Percentiles rank a stretch among this genome's conserved stretches.
phyloP scores from a whole-genome alignment of 805 yeast species.

The Torulaspora delbrueckii region DNA sequence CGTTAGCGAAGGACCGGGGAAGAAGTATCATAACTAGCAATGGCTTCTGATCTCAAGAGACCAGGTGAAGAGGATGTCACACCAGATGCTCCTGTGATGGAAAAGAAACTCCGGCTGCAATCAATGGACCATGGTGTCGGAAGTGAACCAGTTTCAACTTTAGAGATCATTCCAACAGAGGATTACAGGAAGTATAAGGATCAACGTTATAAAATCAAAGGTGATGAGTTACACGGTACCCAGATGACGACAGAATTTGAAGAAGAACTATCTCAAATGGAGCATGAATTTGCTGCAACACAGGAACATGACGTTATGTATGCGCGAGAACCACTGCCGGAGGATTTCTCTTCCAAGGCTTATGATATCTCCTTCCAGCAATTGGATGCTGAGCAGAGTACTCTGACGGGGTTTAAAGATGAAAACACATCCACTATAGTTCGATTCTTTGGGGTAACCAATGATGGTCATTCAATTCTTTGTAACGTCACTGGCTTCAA shows the following conservation, averaged over 20 bases:
- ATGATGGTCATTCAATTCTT: slow-evolving; percentile 78
- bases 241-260: slow-evolving; percentile 29
- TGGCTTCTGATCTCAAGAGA: slow-evolving; percentile 16
- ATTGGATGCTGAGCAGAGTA: slow-evolving; percentile 86
- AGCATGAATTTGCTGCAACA: slow-evolving; percentile 28
- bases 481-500: slow-evolving; percentile 85
- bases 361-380: slow-evolving; percentile 77
- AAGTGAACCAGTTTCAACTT: slow-evolving; percentile 34
- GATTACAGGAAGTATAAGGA: slow-evolving; percentile 29
- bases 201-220: slow-evolving; percentile 31
- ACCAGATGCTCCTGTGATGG: slow-evolving; percentile 10
- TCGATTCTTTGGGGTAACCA: slow-evolving; percentile 89
- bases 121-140: slow-evolving; percentile 32
- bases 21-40: background rate
- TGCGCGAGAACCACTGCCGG: slow-evolving; percentile 56
- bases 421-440: slow-evolving; percentile 49
- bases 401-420: slow-evolving; percentile 36
- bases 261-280: slow-evolving; percentile 31
- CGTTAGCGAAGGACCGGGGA: background rate
- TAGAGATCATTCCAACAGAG: slow-evolving; percentile 34
- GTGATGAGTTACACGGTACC: slow-evolving; percentile 22
- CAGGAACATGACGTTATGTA: slow-evolving; percentile 34
- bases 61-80: slow-evolving; percentile 19
- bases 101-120: slow-evolving; percentile 27
- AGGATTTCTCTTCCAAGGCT: slow-evolving; percentile 43